Evolutionary conservation across 495 filamentous ascomycete genomes (phyloP).

Genomic region (Daldinia childiae): DNA sequence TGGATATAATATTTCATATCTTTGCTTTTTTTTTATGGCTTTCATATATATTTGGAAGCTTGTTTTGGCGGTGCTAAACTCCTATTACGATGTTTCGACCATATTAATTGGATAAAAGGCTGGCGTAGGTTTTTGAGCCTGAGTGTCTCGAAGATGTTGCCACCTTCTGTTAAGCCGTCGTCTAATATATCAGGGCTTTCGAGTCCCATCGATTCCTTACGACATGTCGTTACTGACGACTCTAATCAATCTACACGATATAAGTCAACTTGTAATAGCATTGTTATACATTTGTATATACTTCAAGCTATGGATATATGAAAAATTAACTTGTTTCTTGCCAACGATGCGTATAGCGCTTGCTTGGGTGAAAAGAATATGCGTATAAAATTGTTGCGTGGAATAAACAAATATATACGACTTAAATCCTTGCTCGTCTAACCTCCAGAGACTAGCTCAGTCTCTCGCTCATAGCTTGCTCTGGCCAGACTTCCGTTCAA

Average conservation of each 20-base stretch:
- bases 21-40: conserved; percentile 12
- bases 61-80: conserved; percentile 3
- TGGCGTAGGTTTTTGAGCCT: neutral
- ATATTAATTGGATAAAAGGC: neutral
- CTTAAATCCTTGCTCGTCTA: neutral
- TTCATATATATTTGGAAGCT: neutral
- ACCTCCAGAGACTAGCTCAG: neutral
- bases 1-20: conserved; percentile 27
- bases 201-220: neutral
- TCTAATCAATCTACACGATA: neutral
- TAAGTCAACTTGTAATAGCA: conserved; percentile 5
- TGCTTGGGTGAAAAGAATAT: neutral
- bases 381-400: neutral
- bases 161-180: neutral
- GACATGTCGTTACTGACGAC: neutral
- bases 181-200: neutral
- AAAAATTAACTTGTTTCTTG: neutral
- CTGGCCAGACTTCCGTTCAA: conserved; percentile 13
- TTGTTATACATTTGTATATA: conserved; percentile 32
- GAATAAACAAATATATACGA: neutral
- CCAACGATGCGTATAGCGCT: neutral
- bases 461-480: conserved; percentile 24
- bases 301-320: conserved; percentile 16
- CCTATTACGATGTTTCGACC: neutral
- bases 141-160: neutral